Evolutionary conservation across 73 alveolate species (phyloP).

Genomic region (Tetrahymena elliotti): DNA sequence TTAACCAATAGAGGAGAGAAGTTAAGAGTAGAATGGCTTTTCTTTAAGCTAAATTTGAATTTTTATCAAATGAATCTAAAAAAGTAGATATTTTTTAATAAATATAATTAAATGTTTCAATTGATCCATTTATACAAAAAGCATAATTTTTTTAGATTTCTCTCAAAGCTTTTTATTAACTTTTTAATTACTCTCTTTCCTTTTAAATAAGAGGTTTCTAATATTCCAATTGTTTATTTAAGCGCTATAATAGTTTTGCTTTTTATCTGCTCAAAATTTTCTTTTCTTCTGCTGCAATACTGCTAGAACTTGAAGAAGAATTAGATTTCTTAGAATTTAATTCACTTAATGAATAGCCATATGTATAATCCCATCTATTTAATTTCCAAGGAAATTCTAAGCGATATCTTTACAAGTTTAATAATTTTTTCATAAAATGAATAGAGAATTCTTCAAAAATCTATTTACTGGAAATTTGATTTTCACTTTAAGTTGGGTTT

Average conservation of each 20-base stretch:
- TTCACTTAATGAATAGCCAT: neutral
- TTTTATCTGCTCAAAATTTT: neutral
- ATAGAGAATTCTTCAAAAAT: neutral
- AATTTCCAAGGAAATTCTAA: neutral
- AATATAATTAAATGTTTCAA: neutral
- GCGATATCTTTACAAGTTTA: neutral
- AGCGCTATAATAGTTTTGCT: neutral
- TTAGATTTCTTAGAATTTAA: neutral
- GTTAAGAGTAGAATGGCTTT: neutral
- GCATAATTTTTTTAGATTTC: slow-evolving; percentile 25
- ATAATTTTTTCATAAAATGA: neutral
- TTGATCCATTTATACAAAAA: slow-evolving; percentile 22
- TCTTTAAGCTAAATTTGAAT: neutral
- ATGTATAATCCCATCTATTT: neutral
- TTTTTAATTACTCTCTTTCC: neutral
- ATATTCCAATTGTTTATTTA: slow-evolving; percentile 6
- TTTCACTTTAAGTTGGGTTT: neutral
- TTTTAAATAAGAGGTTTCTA: neutral
- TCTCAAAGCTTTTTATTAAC: neutral
- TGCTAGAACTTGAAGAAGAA: neutral
- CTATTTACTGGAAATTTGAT: neutral
- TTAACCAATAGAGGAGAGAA: neutral
- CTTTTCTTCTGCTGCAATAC: slow-evolving; percentile 4
- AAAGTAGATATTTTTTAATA: neutral
- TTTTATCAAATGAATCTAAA: neutral